Conservation (phyloP, 441 rosid species). For the Flueggea neowawraea region DNA sequence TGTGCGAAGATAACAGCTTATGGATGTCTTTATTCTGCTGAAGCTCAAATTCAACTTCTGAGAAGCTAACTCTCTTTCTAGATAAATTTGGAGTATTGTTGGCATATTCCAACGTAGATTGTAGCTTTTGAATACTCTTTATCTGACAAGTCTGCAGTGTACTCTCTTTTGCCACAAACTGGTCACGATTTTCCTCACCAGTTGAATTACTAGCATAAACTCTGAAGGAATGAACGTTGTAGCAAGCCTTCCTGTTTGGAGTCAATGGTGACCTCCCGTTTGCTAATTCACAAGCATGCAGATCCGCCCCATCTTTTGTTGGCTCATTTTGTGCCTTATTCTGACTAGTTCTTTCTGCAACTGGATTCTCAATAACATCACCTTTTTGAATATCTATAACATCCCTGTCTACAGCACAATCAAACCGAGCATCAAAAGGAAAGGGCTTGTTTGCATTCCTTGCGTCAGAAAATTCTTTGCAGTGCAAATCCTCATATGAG, state of each 20-base stretch:
- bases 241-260: slow-evolving; percentile 23
- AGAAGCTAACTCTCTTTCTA: slow-evolving; percentile 43
- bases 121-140: slow-evolving; percentile 12
- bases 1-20: slow-evolving; percentile 16
- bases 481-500: slow-evolving; percentile 12
- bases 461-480: slow-evolving; percentile 9
- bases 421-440: slow-evolving; percentile 14
- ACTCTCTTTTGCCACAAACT: slow-evolving; percentile 19
- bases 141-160: slow-evolving; percentile 9
- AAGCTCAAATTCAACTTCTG: slow-evolving; percentile 27
- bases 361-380: slow-evolving; percentile 8
- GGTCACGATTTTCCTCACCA: slow-evolving; percentile 18
- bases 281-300: slow-evolving; percentile 17
- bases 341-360: slow-evolving; percentile 5
- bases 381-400: slow-evolving; percentile 16
- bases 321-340: slow-evolving; percentile 17
- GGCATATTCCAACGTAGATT: slow-evolving; percentile 12
- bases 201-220: slow-evolving; percentile 14
- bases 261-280: slow-evolving; percentile 29
- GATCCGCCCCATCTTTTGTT: slow-evolving; percentile 21
- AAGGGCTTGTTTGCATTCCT: slow-evolving; percentile 13
- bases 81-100: slow-evolving; percentile 8
- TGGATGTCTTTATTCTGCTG: slow-evolving; percentile 17
- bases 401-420: slow-evolving; percentile 12
- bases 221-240: slow-evolving; percentile 25